Conservation (phyloP, 2,329 filamentous ascomycete species). For the Sclerotiophoma versabilis region DNA sequence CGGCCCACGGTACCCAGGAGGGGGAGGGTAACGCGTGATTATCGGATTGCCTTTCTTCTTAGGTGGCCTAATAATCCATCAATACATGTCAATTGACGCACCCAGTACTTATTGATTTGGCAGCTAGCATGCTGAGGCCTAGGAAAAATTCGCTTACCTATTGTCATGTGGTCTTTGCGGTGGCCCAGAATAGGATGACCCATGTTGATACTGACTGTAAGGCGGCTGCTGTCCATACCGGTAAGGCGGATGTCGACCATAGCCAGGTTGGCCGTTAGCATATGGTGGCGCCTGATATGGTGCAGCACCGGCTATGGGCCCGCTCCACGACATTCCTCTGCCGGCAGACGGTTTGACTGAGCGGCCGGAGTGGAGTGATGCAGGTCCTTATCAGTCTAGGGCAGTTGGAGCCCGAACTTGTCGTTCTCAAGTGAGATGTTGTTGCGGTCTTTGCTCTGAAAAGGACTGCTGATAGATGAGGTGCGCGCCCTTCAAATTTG, state of each 20-base stretch:
- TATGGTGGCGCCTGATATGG: conserved; percentile 45
- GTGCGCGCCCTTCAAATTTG: conserved; percentile 35
- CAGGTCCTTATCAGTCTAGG: background rate
- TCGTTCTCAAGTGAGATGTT: background rate
- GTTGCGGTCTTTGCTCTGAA: conserved; percentile 10
- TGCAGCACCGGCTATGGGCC: conserved; percentile 41
- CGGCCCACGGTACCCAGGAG: conserved; percentile 54
- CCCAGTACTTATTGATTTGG: background rate
- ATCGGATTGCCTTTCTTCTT: conserved; percentile 59
- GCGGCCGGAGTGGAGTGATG: background rate
- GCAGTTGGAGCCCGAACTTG: background rate
- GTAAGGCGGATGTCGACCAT: conserved; percentile 36
- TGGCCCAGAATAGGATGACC: conserved; percentile 30
- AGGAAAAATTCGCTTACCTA: conserved; percentile 37
- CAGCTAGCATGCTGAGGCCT: background rate
- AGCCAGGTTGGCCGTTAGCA: conserved; percentile 30
- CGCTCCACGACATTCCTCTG: conserved; percentile 47
- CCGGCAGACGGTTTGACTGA: conserved; percentile 7
- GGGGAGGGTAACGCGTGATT: conserved; percentile 59
- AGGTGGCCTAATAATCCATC: conserved; percentile 32
- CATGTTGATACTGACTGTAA: conserved; percentile 42
- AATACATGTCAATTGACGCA: conserved; percentile 20
- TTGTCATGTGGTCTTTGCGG: conserved; percentile 37
- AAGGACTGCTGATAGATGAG: conserved; percentile 24
- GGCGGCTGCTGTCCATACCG: conserved; percentile 43